Evolutionary conservation across 345 rosid genomes (phyloP), one percentile per base, ranked within the genome.

Genomic region (Eucalyptus marginata): DNA sequence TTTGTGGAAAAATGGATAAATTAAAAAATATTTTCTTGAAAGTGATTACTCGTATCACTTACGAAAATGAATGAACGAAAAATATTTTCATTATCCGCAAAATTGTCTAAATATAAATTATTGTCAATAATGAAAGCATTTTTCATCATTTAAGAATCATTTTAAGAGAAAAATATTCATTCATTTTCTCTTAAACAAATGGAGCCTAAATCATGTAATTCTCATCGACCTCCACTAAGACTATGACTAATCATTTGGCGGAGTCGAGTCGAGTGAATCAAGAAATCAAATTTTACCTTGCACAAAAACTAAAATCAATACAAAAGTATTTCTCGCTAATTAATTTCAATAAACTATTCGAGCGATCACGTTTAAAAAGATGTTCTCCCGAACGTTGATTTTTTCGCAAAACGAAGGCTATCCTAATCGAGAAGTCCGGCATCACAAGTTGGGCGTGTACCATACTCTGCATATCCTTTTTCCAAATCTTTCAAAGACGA

Each of bases 31-130:
- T 17, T 33, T 10, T 33, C 13, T 5, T 9, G 5, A 33, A 33
- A 33, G 4, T 36, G 44, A 71, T 17, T 5, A 18, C 22, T 40
- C 2, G 1, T 10, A 71, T 71, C 1, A 4, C 4, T 36, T 10
- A 5, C 1, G 8, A 20, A 71, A 71, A 71, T 20, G 7, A 36
- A 76, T 20, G 13, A 20, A 20, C 5, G 24, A 20, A 18, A 76
- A 18, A 8, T 3, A 18, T 5, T 76, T 36, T 20, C 25, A 5
- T 7, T 20, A 20, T 71, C 25, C 1, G 0, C 2, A 18, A 31
- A 33, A 33, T 10, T 36, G 0, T 20, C 24, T 20, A 10, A 7
- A 6, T 6, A 36, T 36, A 18, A 20, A 76, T 76, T 40, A 0
- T 76, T 20, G 5, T 76, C 7, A 11, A 36, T 40, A 36, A 20